A percentile compares a stretch with the other conserved stretches of the same genome.
phyloP scores from a whole-genome alignment of 1,284 basidiomycete genomes.

The Vanrija humicola region DNA sequence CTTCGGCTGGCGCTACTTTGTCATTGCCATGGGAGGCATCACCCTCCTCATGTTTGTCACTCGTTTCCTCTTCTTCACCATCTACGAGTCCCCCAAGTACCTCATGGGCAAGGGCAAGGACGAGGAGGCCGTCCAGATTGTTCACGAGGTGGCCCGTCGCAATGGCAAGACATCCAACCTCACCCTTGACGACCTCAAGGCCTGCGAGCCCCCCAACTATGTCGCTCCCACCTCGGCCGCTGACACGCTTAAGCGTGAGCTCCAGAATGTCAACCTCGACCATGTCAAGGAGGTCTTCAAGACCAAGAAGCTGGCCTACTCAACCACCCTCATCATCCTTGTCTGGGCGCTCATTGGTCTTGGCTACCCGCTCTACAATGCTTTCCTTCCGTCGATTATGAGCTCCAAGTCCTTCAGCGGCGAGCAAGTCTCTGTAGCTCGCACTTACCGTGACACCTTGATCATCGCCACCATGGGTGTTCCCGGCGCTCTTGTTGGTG shows the following conservation, averaged over 20 bases:
- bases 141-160: slow-evolving; percentile 52
- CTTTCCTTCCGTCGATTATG: slow-evolving; percentile 58
- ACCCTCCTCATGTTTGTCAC: slow-evolving; percentile 50
- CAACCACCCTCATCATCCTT: slow-evolving; percentile 56
- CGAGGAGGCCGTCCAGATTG: slow-evolving; percentile 57
- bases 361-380: slow-evolving; percentile 56
- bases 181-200: slow-evolving; percentile 53
- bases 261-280: slow-evolving; percentile 52
- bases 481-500: slow-evolving; percentile 60
- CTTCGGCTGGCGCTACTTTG: slow-evolving; percentile 52
- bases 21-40: slow-evolving; percentile 54
- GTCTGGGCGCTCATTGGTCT: slow-evolving; percentile 62
- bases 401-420: slow-evolving; percentile 34
- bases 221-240: slow-evolving; percentile 14
- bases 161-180: slow-evolving; percentile 56
- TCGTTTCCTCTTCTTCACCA: slow-evolving; percentile 44
- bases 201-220: slow-evolving; percentile 30
- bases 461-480: slow-evolving; percentile 53
- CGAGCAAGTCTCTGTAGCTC: slow-evolving; percentile 24
- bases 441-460: slow-evolving; percentile 56
- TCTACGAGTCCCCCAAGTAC: slow-evolving; percentile 57
- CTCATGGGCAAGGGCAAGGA: slow-evolving; percentile 57
- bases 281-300: slow-evolving; percentile 57
- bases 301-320: slow-evolving; percentile 54
- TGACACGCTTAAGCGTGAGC: slow-evolving; percentile 28